Evolutionary conservation across 2,329 filamentous ascomycete genomes (phyloP), one percentile per base, ranked within the genome.

Genomic region (Microdochium trichocladiopsis): DNA sequence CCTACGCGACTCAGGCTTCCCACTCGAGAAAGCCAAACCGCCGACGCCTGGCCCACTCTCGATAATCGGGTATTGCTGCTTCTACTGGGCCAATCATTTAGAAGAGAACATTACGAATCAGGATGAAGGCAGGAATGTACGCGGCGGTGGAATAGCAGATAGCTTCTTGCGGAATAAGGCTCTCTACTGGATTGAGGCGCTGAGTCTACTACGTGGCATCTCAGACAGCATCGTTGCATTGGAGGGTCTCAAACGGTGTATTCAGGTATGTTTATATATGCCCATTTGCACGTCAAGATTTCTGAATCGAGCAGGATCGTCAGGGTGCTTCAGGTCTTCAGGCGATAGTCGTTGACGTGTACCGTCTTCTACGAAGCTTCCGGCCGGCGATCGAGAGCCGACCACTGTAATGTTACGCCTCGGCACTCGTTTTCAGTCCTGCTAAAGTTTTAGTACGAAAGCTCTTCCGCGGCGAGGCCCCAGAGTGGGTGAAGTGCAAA

Each of bases 171-270:
- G 60, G 52, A 51, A 59, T 14, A 64, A 69, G n/a, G 63, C 65
- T 49, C 63, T 76, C 1, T 64, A 74, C 50, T 76, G 70, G 72
- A 58, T 77, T 2, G 72, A 77, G 52, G 66, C 69, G 28, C 61
- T 75, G 2, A 69, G 69, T 47, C 62, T 72, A 4, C 53, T 70
- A 16, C 47, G 51, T 10, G 54, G 57, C 36, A 55, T 65, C 6
- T 55, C 56, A 8, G 47, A 58, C 52, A 67, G 58, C 1, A 48
- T 66, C 3, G 21, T 55, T 10, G 52, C 58, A 10, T 54, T 68
- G 16, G 2, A 10, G 9, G 56, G 57, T 49, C 59, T 67, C 12
- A 47, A 53, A n/a, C n/a, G 6, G 14, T 48, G 25, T 16, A n/a
- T 53, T 48, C 41, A 25, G 53, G 36, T 55, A 24, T 11, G 47